Percentiles rank a stretch among this genome's conserved stretches.
Evolutionary conservation across 768 basidiomycete genomes (phyloP).

Genomic region (Kwoniella dendrophila): DNA sequence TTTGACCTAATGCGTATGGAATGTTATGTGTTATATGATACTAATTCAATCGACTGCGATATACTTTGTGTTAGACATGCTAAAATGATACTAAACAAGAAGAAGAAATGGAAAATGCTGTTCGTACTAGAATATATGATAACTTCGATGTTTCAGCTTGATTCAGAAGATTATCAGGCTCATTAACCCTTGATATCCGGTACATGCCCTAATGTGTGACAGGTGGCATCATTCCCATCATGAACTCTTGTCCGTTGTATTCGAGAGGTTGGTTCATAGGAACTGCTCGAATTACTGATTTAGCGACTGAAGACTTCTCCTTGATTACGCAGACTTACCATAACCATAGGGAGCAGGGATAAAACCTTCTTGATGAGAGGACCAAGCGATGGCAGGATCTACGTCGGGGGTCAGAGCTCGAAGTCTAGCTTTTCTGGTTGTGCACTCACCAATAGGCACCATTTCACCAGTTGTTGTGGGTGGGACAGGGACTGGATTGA

Average conservation of each 20-base stretch:
- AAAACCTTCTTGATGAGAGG: slow-evolving; percentile 14
- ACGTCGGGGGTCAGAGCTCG: not conserved
- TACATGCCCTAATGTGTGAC: not conserved
- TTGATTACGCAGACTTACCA: not conserved
- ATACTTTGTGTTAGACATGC: too few relatives aligned
- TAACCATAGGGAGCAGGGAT: slow-evolving; percentile 2
- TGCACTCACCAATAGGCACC: slow-evolving; percentile 17
- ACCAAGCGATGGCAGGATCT: slow-evolving; percentile 26
- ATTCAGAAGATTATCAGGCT: not conserved
- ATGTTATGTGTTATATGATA: too few relatives aligned
- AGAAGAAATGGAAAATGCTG: not conserved
- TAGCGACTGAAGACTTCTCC: too few relatives aligned
- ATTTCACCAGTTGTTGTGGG: not conserved
- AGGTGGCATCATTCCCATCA: slow-evolving; percentile 1
- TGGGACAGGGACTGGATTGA: slow-evolving; percentile 2
- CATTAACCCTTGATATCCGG: not conserved
- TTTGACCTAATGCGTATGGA: too few relatives aligned
- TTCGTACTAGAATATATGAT: not conserved
- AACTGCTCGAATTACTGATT: not conserved
- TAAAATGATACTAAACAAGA: too few relatives aligned
- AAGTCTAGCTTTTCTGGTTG: not conserved
- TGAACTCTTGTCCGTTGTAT: slow-evolving; percentile 13
- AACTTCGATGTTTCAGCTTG: not conserved
- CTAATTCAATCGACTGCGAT: too few relatives aligned
- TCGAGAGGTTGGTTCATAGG: slow-evolving; percentile 3